Evolutionary conservation across 2,329 filamentous ascomycete genomes (phyloP).

Genomic region (Venturia effusa): DNA sequence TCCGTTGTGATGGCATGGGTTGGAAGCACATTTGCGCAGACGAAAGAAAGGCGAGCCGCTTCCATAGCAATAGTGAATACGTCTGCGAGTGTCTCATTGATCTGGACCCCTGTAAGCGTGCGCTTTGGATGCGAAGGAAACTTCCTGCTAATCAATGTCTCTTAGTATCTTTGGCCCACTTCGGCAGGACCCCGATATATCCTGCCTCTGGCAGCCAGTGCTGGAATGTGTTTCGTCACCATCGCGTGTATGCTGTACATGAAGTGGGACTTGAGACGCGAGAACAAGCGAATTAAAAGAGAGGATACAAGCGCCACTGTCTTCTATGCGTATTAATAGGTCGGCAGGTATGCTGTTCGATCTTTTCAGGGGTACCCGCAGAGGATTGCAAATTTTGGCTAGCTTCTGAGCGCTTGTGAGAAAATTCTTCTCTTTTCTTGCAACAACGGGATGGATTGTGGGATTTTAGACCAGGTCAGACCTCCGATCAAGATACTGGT

Average conservation of each 20-base stretch:
- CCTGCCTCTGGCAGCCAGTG: neutral
- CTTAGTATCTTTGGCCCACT: neutral
- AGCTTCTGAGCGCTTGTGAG: too few species aligned
- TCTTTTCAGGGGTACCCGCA: neutral
- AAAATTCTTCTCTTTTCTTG: too few species aligned
- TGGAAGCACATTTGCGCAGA: slow-evolving; percentile 30
- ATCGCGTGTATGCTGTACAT: neutral
- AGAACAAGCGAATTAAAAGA: neutral
- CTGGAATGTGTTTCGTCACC: neutral
- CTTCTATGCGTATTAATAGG: neutral
- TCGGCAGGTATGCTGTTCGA: too few species aligned
- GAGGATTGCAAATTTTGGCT: neutral
- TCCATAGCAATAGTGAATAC: slow-evolving; percentile 33
- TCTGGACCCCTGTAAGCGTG: slow-evolving; percentile 19
- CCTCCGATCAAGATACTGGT: too few species aligned
- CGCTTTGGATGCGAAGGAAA: neutral
- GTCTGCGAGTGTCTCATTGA: slow-evolving; percentile 28
- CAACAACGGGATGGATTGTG: too few species aligned
- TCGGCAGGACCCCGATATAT: neutral
- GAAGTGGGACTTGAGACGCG: slow-evolving; percentile 1
- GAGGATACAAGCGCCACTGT: neutral
- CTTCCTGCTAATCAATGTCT: neutral
- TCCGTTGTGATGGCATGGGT: slow-evolving; percentile 25
- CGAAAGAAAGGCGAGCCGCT: slow-evolving; percentile 33
- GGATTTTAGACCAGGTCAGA: too few species aligned